Percentiles rank a stretch among this genome's conserved stretches.
Conservation (phyloP, 2,329 filamentous ascomycete species). For the Cercospora sp. region DNA sequence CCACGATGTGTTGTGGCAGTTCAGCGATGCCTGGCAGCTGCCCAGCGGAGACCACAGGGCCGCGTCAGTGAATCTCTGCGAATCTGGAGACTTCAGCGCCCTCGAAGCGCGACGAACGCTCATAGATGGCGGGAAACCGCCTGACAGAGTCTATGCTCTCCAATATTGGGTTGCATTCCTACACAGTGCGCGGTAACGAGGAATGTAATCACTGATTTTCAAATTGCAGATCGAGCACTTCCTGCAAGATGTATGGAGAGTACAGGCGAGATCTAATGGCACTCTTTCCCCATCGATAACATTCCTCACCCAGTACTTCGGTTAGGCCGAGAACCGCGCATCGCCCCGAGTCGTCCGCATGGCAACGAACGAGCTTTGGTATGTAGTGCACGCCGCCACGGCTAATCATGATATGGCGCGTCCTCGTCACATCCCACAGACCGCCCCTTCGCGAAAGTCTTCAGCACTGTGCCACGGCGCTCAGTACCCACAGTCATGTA, state of each 20-base stretch:
- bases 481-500: neutral
- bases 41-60: neutral
- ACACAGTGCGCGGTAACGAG: neutral
- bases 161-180: neutral
- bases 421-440: neutral
- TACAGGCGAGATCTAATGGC: neutral
- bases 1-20: neutral
- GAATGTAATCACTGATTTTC: neutral
- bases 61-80: neutral
- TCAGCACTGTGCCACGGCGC: neutral
- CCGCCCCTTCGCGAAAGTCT: neutral
- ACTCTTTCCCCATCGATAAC: neutral
- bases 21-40: neutral
- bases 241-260: neutral
- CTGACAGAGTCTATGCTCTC: neutral
- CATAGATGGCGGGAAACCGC: neutral
- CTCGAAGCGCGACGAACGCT: neutral
- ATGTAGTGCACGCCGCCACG: neutral
- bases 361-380: conserved; percentile 3
- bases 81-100: neutral
- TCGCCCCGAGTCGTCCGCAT: neutral
- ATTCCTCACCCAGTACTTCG: neutral
- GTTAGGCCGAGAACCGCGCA: neutral
- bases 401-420: neutral
- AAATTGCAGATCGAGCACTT: neutral